These are phyloP conservation scores for Cyclotella kingstonii DNA, from an alignment of 108 stramenopile species.

Conservation along the genomic window DNA sequence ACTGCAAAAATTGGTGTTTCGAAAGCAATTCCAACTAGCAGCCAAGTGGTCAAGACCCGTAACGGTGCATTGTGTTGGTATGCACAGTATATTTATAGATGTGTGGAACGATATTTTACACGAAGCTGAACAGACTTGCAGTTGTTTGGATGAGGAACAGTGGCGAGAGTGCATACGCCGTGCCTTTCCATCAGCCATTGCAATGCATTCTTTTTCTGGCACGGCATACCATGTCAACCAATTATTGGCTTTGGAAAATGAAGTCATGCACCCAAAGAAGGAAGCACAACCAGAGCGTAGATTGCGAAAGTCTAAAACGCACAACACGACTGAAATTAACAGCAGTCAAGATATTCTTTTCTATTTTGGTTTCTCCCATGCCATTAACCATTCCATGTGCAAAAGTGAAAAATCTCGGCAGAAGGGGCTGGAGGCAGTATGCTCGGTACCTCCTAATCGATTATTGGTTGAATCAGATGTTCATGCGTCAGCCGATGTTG, in stretches of 20 bases:
- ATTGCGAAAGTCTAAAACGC: background rate
- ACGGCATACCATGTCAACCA: constrained; percentile 78
- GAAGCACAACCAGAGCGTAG: constrained; percentile 11
- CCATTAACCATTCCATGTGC: constrained; percentile 72
- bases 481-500: constrained; percentile 53
- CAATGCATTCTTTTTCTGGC: constrained; percentile 83
- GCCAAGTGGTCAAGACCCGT: constrained; percentile 65
- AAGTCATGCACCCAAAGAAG: constrained; percentile 6
- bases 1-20: constrained; percentile 65
- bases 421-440: constrained; percentile 62
- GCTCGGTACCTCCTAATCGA: constrained; percentile 61
- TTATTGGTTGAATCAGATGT: constrained; percentile 83
- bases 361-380: constrained; percentile 86
- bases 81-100: constrained; percentile 60
- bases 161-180: constrained; percentile 4
- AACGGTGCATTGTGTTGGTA: constrained; percentile 80
- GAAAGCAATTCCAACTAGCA: constrained; percentile 67
- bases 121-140: constrained; percentile 9
- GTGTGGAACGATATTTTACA: constrained; percentile 48
- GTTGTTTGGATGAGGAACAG: background rate
- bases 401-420: constrained; percentile 59
- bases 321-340: background rate
- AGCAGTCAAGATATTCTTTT: constrained; percentile 38
- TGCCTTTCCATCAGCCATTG: constrained; percentile 62
- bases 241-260: constrained; percentile 55